Evolutionary conservation across 345 rosid genomes (phyloP), one percentile per base, ranked within the genome.

Genomic region (Excoecaria cochinchinensis): DNA sequence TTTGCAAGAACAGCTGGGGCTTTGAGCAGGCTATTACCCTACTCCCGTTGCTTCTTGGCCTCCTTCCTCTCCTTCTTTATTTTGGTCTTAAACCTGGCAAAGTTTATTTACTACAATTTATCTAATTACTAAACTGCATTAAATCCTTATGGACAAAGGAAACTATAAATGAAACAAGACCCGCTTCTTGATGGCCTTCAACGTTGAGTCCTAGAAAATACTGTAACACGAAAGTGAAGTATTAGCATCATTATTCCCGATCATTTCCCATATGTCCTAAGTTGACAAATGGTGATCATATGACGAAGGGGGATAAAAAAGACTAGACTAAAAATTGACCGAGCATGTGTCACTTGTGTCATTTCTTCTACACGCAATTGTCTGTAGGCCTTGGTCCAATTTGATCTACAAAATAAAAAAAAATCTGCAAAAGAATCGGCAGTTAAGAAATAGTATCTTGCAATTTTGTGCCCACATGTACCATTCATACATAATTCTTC

Each of bases 331-430:
- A 42, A 5, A 42, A 5, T 42, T 42, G 46, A 42, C 46, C 46
- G 55, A 22, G 63, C 3, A 17, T 5, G 56, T 51, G 31, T 56
- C 56, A 95, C 98, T 92, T 91, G 89, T 53, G 99, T 93, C 99
- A 95, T 93, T 79, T 95, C 99, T 80, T 95, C 93, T 24, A 94
- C 95, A 7, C 86, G 92, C 67, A 90, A 72, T 1, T 87, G 85
- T 84, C 98, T 86, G 60, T 84, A 91, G 72, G 94, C 97, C 89
- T 95, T 95, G 67, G 98, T 93, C 98, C 98, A 95, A 73, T 90
- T 89, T 11, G 92, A 93, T 83, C 95, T 83, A 82, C 95, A 95
- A 82, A 95, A 95, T 39, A 91, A 76, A 82, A 92, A 82, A 92
- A 95, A 53, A 95, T 83, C 98, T 92, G 82, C 86, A 81, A 50